Conservation (phyloP, 768 basidiomycete genomes). For the Tricholoma sp. region DNA sequence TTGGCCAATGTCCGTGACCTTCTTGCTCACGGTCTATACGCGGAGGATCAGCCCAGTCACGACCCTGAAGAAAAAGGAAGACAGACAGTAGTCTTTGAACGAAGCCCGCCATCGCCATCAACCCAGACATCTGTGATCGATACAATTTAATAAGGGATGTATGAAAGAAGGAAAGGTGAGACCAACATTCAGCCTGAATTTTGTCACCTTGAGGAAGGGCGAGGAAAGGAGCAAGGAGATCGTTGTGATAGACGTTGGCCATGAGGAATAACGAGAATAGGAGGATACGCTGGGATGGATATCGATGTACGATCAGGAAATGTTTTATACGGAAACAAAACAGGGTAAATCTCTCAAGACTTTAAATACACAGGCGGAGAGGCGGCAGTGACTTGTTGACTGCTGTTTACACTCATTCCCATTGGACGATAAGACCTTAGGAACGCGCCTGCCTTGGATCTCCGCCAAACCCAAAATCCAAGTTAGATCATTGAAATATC, state of each 20-base stretch:
- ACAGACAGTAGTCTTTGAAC: conserved; percentile 92
- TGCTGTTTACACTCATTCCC: conserved; percentile 21
- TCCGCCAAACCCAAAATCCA: conserved; percentile 1
- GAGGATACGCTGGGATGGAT: conserved; percentile 4
- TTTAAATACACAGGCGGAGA: conserved; percentile 10
- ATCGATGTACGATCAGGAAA: not conserved
- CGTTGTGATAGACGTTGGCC: conserved; percentile 58
- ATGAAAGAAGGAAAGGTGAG: conserved; percentile 5
- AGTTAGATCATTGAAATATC: not conserved
- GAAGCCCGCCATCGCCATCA: conserved; percentile 90
- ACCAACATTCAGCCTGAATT: conserved; percentile 88
- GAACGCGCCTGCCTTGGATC: not conserved
- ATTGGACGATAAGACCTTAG: conserved; percentile 40
- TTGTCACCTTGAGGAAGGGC: conserved; percentile 87
- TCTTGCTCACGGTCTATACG: conserved; percentile 76
- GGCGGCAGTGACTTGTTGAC: conserved; percentile 18
- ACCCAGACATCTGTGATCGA: conserved; percentile 85
- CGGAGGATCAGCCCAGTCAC: conserved; percentile 4
- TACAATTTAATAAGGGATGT: not conserved
- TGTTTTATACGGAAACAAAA: conserved; percentile 17
- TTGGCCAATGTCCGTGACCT: conserved; percentile 81
- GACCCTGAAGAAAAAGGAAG: conserved; percentile 1
- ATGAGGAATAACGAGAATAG: conserved; percentile 10
- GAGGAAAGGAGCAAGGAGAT: conserved; percentile 87
- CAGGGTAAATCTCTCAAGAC: conserved; percentile 10